Conservation (phyloP, 2,329 filamentous ascomycete species). For the Chrysoporthe austroafricana region DNA sequence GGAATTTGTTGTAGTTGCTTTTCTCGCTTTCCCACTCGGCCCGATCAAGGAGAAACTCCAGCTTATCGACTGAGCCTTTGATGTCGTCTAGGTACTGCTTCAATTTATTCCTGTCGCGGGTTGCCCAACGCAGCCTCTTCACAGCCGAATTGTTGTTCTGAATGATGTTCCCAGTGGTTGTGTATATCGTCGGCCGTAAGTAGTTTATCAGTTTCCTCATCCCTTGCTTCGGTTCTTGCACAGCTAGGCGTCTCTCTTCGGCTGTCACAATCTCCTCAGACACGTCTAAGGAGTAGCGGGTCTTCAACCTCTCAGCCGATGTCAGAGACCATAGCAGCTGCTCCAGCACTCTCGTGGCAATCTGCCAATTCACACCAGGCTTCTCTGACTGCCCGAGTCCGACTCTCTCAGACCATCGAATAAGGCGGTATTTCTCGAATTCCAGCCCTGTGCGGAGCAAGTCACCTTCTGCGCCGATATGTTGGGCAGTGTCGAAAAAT, state of each 20-base stretch:
- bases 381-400: constrained; percentile 27
- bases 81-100: constrained; percentile 29
- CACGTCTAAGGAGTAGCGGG: constrained; percentile 31
- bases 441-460: constrained; percentile 30
- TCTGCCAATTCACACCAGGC: constrained; percentile 30
- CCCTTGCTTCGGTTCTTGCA: constrained; percentile 16
- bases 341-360: constrained; percentile 28
- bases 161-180: constrained; percentile 27
- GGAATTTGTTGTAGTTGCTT: constrained; percentile 26
- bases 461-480: constrained; percentile 31
- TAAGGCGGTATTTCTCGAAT: constrained; percentile 31
- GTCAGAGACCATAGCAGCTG: constrained; percentile 29
- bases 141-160: constrained; percentile 28
- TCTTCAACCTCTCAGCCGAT: constrained; percentile 26
- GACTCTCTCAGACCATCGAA: constrained; percentile 29
- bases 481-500: constrained; percentile 30
- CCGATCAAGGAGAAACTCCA: constrained; percentile 31
- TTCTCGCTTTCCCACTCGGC: constrained; percentile 27
- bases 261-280: constrained; percentile 27
- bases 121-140: constrained; percentile 30
- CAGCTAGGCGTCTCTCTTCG: background rate
- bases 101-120: constrained; percentile 26
- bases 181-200: constrained; percentile 25
- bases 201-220: constrained; percentile 28
- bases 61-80: constrained; percentile 22